phyloP scores from a whole-genome alignment of 179 eudicot species.

The Corrigiola litoralis region DNA sequence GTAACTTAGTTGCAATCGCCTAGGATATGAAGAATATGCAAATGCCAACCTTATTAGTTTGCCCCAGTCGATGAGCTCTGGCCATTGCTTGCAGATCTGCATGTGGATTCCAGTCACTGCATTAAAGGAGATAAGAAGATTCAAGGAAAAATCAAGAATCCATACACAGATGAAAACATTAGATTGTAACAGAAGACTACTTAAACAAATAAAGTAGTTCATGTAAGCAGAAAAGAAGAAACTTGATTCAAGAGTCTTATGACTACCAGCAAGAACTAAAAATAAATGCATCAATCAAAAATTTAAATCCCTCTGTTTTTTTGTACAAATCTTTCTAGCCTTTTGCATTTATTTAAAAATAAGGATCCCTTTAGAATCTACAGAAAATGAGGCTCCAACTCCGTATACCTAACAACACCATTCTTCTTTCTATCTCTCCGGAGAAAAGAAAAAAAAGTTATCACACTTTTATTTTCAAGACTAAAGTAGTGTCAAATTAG shows the following conservation, averaged over 20 bases:
- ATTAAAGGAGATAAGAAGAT: slow-evolving; percentile 7
- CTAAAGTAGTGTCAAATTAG: no score
- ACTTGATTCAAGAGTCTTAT: not conserved
- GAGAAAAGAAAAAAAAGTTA: no score
- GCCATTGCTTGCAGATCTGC: slow-evolving; percentile 99
- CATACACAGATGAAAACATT: not conserved
- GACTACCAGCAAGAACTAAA: not conserved
- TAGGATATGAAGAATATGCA: not conserved
- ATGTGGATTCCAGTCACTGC: slow-evolving; percentile 99
- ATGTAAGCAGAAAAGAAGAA: not conserved
- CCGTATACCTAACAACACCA: no score
- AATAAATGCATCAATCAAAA: not conserved
- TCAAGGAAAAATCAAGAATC: not conserved
- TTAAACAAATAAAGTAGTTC: no score
- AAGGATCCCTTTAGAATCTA: no score
- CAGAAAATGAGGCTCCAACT: no score
- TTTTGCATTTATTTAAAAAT: no score
- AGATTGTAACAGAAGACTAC: not conserved
- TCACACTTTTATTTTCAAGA: no score
- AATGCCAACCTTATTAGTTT: slow-evolving; percentile 75
- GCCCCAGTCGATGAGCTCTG: slow-evolving; percentile 98
- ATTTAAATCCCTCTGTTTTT: not conserved
- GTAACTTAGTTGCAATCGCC: not conserved
- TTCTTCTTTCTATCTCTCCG: no score
- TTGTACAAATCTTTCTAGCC: no score